phyloP scores from a whole-genome alignment of 1,139 yeast genomes.

The Lodderomyces margitis region DNA sequence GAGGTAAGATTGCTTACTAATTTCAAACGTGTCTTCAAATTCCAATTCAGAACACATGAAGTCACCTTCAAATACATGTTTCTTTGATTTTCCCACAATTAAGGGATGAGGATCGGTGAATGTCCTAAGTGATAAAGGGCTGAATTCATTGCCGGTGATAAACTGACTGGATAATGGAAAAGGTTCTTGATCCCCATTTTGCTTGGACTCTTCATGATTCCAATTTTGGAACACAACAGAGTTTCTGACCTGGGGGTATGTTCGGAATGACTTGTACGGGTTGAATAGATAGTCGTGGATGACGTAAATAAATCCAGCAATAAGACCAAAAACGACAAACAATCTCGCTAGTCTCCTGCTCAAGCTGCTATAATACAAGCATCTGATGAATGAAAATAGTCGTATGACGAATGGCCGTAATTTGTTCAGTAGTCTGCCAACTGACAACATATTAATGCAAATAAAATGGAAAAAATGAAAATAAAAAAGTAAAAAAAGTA shows the following conservation, averaged over 20 bases:
- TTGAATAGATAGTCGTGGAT: not conserved
- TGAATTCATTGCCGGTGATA: slow-evolving; percentile 2
- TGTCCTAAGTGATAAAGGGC: slow-evolving; percentile 7
- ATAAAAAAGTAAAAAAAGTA: no score
- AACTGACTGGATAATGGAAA: slow-evolving; percentile 4
- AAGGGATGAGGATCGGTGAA: slow-evolving; percentile 22
- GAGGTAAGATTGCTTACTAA: slow-evolving; percentile 18
- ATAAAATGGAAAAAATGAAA: not conserved
- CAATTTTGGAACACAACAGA: not conserved
- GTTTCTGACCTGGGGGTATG: not conserved
- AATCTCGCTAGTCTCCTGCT: not conserved
- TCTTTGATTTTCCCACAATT: slow-evolving; percentile 13
- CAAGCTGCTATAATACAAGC: not conserved
- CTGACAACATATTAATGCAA: not conserved
- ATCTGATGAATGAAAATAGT: not conserved
- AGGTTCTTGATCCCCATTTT: not conserved
- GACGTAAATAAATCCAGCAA: not conserved
- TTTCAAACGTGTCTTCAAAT: slow-evolving; percentile 16
- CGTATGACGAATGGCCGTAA: not conserved
- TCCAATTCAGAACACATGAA: slow-evolving; percentile 13
- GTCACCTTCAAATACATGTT: slow-evolving; percentile 12
- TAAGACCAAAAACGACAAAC: not conserved
- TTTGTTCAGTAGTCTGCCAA: not conserved
- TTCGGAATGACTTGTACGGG: not conserved
- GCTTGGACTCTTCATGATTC: not conserved